phyloP scores from a whole-genome alignment of 805 yeast species.

The Debaryomyces castellii region DNA sequence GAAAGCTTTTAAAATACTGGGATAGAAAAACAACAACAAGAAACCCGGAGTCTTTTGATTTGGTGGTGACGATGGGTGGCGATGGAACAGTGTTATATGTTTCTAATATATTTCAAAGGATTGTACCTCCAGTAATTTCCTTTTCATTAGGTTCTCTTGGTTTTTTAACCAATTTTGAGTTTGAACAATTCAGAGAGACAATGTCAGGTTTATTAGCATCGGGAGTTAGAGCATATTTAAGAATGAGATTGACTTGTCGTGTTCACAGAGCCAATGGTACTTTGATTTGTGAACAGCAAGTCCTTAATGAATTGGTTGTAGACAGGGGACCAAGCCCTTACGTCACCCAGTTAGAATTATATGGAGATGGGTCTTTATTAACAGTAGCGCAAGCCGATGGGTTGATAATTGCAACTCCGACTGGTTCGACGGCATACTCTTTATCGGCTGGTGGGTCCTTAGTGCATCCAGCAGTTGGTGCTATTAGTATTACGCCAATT shows the following conservation, averaged over 20 bases:
- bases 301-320: constrained; percentile 83
- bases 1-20: constrained; percentile 64
- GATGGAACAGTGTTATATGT: constrained; percentile 48
- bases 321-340: constrained; percentile 95
- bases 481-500: constrained; percentile 90
- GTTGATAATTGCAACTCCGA: constrained; percentile 87
- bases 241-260: constrained; percentile 87
- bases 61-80: constrained; percentile 46
- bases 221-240: constrained; percentile 72
- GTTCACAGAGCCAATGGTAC: constrained; percentile 55
- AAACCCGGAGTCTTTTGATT: constrained; percentile 42
- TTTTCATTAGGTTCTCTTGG: constrained; percentile 46
- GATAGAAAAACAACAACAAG: constrained; percentile 50
- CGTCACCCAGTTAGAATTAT: constrained; percentile 84
- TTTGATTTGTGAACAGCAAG: constrained; percentile 66
- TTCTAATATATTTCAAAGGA: constrained; percentile 41
- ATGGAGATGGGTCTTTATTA: constrained; percentile 80
- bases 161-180: constrained; percentile 71
- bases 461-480: constrained; percentile 92
- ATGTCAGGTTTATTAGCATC: constrained; percentile 58
- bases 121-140: constrained; percentile 48
- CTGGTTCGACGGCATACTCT: constrained; percentile 96
- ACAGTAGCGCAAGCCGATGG: constrained; percentile 96
- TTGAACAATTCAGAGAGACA: constrained; percentile 64
- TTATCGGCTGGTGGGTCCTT: constrained; percentile 93